These are phyloP conservation scores for Globisporangium acanthophoron DNA, from an alignment of 352 stramenopile genomes.

Conservation along the genomic window DNA sequence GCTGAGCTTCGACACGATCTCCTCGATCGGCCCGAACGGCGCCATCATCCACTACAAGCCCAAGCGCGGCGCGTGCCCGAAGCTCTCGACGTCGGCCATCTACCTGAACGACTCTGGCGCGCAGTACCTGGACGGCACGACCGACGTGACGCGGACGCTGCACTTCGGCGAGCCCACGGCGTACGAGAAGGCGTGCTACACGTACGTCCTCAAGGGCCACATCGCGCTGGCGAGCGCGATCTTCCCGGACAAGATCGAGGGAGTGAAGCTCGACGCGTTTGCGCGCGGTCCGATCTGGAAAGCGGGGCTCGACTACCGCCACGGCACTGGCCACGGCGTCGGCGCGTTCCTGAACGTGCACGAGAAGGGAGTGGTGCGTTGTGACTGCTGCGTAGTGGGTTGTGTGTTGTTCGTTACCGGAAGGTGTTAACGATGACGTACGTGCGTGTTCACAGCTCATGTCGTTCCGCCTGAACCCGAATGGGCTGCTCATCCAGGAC, in stretches of 20 bases:
- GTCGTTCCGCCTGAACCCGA: constrained; percentile 83
- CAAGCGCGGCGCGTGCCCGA: constrained; percentile 69
- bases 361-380: constrained; percentile 82
- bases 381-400: constrained; percentile 1
- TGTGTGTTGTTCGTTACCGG: not conserved
- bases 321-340: constrained; percentile 97
- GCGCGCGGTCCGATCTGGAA: constrained; percentile 94
- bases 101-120: constrained; percentile 99
- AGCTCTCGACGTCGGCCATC: constrained; percentile 90
- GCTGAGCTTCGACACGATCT: constrained; percentile 98
- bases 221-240: constrained; percentile 91
- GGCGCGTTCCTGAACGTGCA: constrained; percentile 97
- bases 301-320: constrained; percentile 94
- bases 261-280: constrained; percentile 96
- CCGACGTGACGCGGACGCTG: constrained; percentile 98
- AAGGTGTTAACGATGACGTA: not conserved
- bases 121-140: constrained; percentile 98
- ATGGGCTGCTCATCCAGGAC: constrained; percentile 74
- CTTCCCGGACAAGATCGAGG: constrained; percentile 90
- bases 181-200: constrained; percentile 95
- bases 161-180: constrained; percentile 92
- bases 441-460: constrained; percentile 30
- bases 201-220: constrained; percentile 95
- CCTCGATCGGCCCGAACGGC: constrained; percentile 94
- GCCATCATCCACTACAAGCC: constrained; percentile 96